phyloP scores from a whole-genome alignment of 495 filamentous ascomycete genomes.

The Tuber brumale region DNA sequence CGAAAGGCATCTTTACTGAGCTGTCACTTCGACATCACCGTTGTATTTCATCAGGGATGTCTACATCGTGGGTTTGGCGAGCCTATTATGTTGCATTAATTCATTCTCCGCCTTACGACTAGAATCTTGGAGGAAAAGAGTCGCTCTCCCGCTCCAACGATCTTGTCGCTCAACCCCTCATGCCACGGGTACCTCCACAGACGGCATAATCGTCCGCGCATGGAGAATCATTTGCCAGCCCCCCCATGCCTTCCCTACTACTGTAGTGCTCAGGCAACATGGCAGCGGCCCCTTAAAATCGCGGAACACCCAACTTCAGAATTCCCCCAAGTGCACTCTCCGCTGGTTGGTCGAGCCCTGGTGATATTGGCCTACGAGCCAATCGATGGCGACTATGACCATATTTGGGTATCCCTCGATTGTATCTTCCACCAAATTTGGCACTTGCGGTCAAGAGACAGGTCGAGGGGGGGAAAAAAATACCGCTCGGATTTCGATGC shows the following conservation, averaged over 20 bases:
- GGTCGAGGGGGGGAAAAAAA: neutral
- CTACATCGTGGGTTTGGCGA: neutral
- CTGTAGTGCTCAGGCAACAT: too few relatives aligned
- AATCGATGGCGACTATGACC: neutral
- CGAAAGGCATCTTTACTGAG: neutral
- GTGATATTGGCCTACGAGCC: neutral
- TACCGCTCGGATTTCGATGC: neutral
- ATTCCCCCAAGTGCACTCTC: neutral
- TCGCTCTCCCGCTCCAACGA: neutral
- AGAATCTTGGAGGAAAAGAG: neutral
- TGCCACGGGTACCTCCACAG: neutral
- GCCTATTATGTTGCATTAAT: neutral
- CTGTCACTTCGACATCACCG: neutral
- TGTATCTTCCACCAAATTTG: neutral
- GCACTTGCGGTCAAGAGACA: neutral
- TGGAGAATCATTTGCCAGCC: neutral
- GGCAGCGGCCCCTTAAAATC: too few relatives aligned
- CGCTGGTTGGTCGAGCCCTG: neutral
- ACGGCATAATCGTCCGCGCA: slow-evolving; percentile 2
- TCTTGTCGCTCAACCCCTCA: neutral
- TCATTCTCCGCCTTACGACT: neutral
- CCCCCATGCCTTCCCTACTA: neutral
- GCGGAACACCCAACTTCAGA: neutral
- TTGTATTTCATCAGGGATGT: neutral
- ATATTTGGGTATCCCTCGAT: neutral